Evolutionary conservation across 495 filamentous ascomycete species (phyloP), one percentile per base, ranked within the genome.

Genomic region (Cenococcum geophilum): DNA sequence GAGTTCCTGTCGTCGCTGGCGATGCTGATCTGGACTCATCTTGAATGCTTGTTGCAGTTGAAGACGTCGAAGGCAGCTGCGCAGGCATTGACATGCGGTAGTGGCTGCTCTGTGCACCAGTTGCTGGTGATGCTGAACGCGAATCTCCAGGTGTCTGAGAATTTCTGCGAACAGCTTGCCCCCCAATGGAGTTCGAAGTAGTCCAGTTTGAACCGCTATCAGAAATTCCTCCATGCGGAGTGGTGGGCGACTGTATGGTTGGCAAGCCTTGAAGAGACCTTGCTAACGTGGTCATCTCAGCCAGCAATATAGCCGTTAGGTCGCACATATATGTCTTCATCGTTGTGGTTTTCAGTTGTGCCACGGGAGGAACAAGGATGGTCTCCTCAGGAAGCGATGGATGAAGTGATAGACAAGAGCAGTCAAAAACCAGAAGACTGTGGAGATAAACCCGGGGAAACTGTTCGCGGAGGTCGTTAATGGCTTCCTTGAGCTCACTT

Each of bases 321-420:
- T 97, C 91, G 70, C 93, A 96, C 79, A 97, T 86, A 63, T 95
- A 82, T 1, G 90, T 96, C 73, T 93, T 96, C 78, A 95, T 92
- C 4, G 89, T 96, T n/a, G 90, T 95, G 48, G 84, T 81, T 71
- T 85, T 88, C 36, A 84, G 89, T 20, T 83, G 78, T 58, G 86
- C 80, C 18, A 78, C 77, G 0, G 85, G 80, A n/a, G 91, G 91
- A 16, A 98, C 83, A 54, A 84, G 79, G 37, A 88, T 76, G 35
- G 95, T 78, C 42, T 80, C 83, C 65, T 85, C 76, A 42, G 80
- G 82, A 21, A 88, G 71, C 47, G 74, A 72, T 58, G 79, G 65
- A 47, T 58, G 64, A 1, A 51, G 58, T 1, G 27, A 21, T 34
- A 11, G 59, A 14, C 48, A 55, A 22, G 32, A 75, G 72, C 84